Conservation (phyloP, 768 basidiomycete species). For the Pleurotus ostreatus region DNA sequence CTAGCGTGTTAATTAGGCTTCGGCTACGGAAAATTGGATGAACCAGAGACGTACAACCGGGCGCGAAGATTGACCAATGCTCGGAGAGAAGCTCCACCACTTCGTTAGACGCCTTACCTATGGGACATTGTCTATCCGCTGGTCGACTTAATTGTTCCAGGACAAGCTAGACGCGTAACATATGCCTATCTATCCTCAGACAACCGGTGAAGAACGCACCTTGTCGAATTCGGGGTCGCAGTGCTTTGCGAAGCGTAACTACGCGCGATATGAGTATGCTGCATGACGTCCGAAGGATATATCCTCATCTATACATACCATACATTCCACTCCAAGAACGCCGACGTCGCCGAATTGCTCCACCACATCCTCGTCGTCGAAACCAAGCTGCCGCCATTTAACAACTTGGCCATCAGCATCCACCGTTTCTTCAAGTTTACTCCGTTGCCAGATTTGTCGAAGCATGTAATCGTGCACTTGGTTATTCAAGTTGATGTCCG, state of each 20-base stretch:
- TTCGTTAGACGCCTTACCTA: conserved; percentile 81
- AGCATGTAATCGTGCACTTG: conserved; percentile 53
- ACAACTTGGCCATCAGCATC: conserved; percentile 44
- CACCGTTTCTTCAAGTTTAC: conserved; percentile 49
- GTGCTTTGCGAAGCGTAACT: conserved; percentile 63
- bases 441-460: conserved; percentile 64
- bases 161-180: conserved; percentile 46
- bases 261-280: not conserved
- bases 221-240: conserved; percentile 74
- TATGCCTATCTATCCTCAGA: not conserved
- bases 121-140: conserved; percentile 71
- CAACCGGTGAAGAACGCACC: conserved; percentile 30
- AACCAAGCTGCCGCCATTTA: conserved; percentile 80
- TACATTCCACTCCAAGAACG: conserved; percentile 75
- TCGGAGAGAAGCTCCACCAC: conserved; percentile 81
- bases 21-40: too few species aligned
- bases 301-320: conserved; percentile 43
- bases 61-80: conserved; percentile 82
- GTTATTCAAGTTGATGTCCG: conserved; percentile 66
- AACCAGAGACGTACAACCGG: conserved; percentile 58
- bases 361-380: conserved; percentile 68
- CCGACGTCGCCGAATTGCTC: conserved; percentile 79
- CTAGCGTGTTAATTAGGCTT: conserved; percentile 26
- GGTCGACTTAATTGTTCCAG: conserved; percentile 78
- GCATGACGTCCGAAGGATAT: not conserved